These are phyloP conservation scores for Saccharomyces mikatae DNA, from an alignment of 805 yeast genomes.

Conservation along the genomic window DNA sequence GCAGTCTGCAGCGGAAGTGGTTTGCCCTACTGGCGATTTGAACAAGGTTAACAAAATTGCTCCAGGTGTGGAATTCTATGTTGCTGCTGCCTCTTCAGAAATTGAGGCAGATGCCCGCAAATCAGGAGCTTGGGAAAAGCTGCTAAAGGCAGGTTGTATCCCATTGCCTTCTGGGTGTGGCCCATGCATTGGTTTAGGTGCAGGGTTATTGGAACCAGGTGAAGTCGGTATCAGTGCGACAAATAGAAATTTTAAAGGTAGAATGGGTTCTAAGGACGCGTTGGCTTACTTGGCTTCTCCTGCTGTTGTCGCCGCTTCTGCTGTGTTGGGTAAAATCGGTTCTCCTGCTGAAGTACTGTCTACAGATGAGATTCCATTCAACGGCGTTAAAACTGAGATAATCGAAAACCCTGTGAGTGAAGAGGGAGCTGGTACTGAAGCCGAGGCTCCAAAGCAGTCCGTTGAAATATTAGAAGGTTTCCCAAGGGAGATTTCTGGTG, in stretches of 20 bases:
- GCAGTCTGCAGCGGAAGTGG: conserved; percentile 86
- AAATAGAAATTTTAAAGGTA: conserved; percentile 95
- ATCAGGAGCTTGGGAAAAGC: conserved; percentile 84
- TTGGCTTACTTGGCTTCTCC: conserved; percentile 94
- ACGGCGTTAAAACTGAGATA: conserved; percentile 39
- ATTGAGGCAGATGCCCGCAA: conserved; percentile 91
- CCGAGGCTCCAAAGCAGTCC: conserved; percentile 33
- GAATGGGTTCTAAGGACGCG: conserved; percentile 98
- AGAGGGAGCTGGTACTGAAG: conserved; percentile 15
- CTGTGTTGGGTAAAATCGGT: conserved; percentile 89
- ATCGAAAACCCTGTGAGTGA: conserved; percentile 12
- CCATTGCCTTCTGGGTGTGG: conserved; percentile 99
- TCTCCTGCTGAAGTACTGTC: conserved; percentile 83
- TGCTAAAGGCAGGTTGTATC: conserved; percentile 86
- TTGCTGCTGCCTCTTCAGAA: conserved; percentile 93
- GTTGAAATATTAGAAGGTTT: conserved; percentile 84
- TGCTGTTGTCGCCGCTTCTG: conserved; percentile 97
- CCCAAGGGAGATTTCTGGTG: conserved; percentile 85
- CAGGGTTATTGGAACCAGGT: conserved; percentile 88
- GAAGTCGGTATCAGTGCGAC: conserved; percentile 98
- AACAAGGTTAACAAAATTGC: conserved; percentile 56
- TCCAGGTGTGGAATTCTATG: conserved; percentile 85
- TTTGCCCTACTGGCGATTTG: conserved; percentile 35
- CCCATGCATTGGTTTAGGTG: conserved; percentile 96
- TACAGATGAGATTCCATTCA: conserved; percentile 39